Base-by-base conservation (phyloP, 768 basidiomycete genomes). In the Pulveroboletus sp. region DNA sequence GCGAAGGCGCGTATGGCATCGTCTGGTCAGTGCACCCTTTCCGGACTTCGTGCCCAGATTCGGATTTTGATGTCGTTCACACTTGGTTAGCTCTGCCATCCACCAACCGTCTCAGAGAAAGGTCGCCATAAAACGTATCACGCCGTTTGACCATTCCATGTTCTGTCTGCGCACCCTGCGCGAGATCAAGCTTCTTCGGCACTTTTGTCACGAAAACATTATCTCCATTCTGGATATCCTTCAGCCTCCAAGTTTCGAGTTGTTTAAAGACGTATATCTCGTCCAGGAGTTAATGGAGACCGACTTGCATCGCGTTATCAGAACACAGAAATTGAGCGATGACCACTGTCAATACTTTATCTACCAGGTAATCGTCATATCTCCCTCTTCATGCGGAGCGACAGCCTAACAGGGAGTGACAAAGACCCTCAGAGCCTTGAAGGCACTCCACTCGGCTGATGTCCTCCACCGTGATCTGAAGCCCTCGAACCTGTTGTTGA, bases 311-410 rank as follows among this genome's bases (percentile, higher is more conserved):
- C 84, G 95, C 47, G 96, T 99, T 41, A 97, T 99, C 59, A 79
- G 91, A 24, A 95, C 96, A 0, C 95, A 98, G 69, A 82, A 89
- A 51, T 76, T 99, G 37, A 88, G 86, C 50, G 95, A 98, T 64
- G 93, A 97, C 64, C 94, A 97, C 65, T 86, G 84, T 59, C 93
- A 98, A 69, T 99, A 99, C 68, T 97, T 99, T 65, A 85, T 95
- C 57, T 99, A 99, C 68, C 95, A 97, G 77, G 85, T 83, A 54
- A 43, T 72, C 66, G 50, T 35, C 42, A 38, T 58, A 47, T 37
- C 40, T 8, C 18, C 24, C 39, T 28, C 36, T 38, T 26, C 36
- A 39, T 24, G 46, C 49, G 31, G 38, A 38, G 15, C 33, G 6
- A 26, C 32, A 10, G n/a, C 32, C 51, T 58, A 15, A 57, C 46